Evolutionary conservation across 192 early-diverging fungal genomes (phyloP).

Genomic region (Coemansia umbellata): DNA sequence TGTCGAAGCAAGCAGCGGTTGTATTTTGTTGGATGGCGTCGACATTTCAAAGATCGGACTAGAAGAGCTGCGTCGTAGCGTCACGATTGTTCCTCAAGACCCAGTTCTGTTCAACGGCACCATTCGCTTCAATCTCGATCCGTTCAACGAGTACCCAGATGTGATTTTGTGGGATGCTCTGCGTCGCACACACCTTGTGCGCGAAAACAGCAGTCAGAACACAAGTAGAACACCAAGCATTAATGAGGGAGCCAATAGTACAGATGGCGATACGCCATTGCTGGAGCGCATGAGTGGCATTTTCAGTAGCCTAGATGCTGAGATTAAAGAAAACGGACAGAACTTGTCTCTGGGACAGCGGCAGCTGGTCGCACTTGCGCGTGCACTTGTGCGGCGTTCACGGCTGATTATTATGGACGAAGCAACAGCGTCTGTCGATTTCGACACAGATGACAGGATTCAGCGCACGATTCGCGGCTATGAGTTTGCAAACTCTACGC

Average conservation of each 20-base stretch:
- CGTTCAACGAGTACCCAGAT: constrained; percentile 68
- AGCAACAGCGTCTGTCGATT: constrained; percentile 85
- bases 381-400: constrained; percentile 67
- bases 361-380: constrained; percentile 70
- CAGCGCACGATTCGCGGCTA: constrained; percentile 79
- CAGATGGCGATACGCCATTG: background rate
- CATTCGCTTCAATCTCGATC: constrained; percentile 80
- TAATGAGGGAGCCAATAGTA: background rate
- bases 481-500: constrained; percentile 66
- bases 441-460: constrained; percentile 79
- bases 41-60: constrained; percentile 68
- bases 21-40: constrained; percentile 67
- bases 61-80: constrained; percentile 61
- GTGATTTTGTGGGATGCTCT: constrained; percentile 49
- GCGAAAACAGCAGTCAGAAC: constrained; percentile 5
- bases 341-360: constrained; percentile 76
- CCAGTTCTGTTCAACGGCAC: constrained; percentile 40
- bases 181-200: constrained; percentile 7
- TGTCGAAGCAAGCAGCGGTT: constrained; percentile 62
- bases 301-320: constrained; percentile 61
- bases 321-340: constrained; percentile 76
- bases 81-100: constrained; percentile 82
- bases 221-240: background rate
- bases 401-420: constrained; percentile 78
- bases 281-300: constrained; percentile 13